phyloP scores from a whole-genome alignment of 2,329 filamentous ascomycete species.

The Stachybotrys chlorohalonatus region DNA sequence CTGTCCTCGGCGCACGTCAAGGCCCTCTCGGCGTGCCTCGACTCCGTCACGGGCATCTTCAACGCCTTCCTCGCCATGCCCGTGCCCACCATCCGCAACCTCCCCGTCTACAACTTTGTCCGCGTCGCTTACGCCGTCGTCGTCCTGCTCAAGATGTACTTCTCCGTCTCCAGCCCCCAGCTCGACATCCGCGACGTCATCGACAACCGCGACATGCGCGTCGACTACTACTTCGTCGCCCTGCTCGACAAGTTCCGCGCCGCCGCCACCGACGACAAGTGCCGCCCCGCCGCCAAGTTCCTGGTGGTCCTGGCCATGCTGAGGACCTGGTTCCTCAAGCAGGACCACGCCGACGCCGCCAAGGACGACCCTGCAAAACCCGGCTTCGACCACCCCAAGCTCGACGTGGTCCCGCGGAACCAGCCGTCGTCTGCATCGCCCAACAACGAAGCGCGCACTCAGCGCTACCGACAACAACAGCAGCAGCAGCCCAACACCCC shows the following conservation, averaged over 20 bases:
- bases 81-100: slow-evolving; percentile 45
- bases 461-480: slow-evolving; percentile 1
- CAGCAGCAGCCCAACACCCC: slow-evolving; percentile 36
- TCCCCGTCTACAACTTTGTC: slow-evolving; percentile 64
- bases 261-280: slow-evolving; percentile 54
- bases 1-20: slow-evolving; percentile 48
- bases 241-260: slow-evolving; percentile 59
- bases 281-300: slow-evolving; percentile 60
- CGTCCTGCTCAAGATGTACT: slow-evolving; percentile 65
- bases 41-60: slow-evolving; percentile 57
- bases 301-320: slow-evolving; percentile 62
- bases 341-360: slow-evolving; percentile 20
- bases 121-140: slow-evolving; percentile 64
- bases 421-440: slow-evolving; percentile 1
- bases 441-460: slow-evolving; percentile 4
- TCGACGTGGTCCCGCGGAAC: slow-evolving; percentile 3
- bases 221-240: slow-evolving; percentile 57
- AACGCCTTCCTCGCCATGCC: slow-evolving; percentile 56
- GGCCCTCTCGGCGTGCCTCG: slow-evolving; percentile 57
- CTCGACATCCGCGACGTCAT: slow-evolving; percentile 64
- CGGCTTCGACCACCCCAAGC: slow-evolving; percentile 1
- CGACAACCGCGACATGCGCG: slow-evolving; percentile 56
- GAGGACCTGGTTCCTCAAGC: slow-evolving; percentile 57
- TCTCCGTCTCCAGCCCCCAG: slow-evolving; percentile 53
- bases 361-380: slow-evolving; percentile 4